Evolutionary conservation across 352 stramenopile species (phyloP).

Genomic region (Blastocystis sp.): DNA sequence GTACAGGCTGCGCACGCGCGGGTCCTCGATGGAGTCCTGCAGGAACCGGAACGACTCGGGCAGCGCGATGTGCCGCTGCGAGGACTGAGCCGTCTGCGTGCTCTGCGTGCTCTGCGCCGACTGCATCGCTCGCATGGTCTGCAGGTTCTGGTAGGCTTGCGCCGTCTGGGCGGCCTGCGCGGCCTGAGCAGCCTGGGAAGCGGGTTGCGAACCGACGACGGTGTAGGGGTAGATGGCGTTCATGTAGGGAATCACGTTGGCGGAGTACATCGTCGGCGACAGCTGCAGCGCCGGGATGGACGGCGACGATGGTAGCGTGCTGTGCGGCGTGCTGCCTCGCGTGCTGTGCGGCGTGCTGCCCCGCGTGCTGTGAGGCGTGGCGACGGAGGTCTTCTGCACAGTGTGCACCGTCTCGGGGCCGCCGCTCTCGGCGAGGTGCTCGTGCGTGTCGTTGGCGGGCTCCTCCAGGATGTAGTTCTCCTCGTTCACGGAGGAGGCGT

Average conservation of each 20-base stretch:
- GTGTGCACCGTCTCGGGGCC: neutral
- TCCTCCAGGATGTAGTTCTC: constrained; percentile 35
- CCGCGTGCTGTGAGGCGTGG: neutral
- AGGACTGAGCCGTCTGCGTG: neutral
- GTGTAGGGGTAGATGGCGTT: neutral
- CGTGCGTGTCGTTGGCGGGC: neutral
- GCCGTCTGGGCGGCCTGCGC: no score
- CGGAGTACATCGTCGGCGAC: constrained; percentile 32
- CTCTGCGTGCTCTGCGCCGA: no score
- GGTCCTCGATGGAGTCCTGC: neutral
- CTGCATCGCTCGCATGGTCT: no score
- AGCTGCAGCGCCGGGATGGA: neutral
- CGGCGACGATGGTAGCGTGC: neutral
- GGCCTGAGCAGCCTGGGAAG: no score
- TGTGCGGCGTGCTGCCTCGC: neutral
- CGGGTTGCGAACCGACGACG: neutral
- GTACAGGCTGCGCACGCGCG: constrained; percentile 10
- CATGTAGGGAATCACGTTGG: neutral
- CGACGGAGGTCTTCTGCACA: neutral
- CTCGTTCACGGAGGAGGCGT: constrained; percentile 15
- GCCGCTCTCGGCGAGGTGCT: constrained; percentile 3
- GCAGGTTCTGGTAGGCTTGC: no score
- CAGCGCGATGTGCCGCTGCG: neutral
- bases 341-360: neutral
- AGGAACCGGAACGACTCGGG: constrained; percentile 30